Base-by-base conservation (phyloP, 2,329 filamentous ascomycete genomes). In the Curvularia sp. region DNA sequence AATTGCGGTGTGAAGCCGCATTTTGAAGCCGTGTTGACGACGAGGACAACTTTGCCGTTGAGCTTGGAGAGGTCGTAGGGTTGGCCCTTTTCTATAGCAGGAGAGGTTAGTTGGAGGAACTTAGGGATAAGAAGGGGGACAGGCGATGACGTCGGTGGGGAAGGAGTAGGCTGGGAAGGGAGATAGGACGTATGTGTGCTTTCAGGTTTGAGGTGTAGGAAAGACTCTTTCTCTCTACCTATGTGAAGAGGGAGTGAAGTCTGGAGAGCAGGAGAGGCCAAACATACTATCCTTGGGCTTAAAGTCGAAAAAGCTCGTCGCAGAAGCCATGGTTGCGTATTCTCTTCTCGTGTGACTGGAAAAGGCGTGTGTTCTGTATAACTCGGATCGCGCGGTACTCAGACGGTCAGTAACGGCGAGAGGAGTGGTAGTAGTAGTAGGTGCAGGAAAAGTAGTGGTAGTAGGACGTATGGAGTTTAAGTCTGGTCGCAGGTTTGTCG, bases 1-100 rank as follows among this genome's bases (percentile, higher is more conserved):
- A 95, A 97, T 81, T 99, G 95, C 12, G 93, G 93, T 2, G 95
- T 98, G 87, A 98, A 98, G 78, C 95, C 94, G 84, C 95, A 99
- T 84, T 98, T 97, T 78, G 92, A 96, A 69, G 95, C 95, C 1
- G 94, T 97, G 87, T 99, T 99, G 82, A 99, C 93, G 72, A 97
- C 85, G 61, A 99, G 89, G 70, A 98, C 87, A 68, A 98, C 94
- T 81, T 98, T 98, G 85, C 90, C 91, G 78, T 91, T 88, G 81
- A 92, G 91, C 61, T 88, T 80, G 67, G 82, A 75, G 66, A 98
- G 84, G 59, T 88, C 82, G 75, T 89, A 89, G 67, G 90, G 85
- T 55, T 86, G 75, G 78, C 92, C 93, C 77, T 88, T 89, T 77
- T 93, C 89, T 92, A 73, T 26, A 12, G 20, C n/a, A 0, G 7